phyloP scores from a whole-genome alignment of 75 land plant genomes.

The Cupressus sempervirens region DNA sequence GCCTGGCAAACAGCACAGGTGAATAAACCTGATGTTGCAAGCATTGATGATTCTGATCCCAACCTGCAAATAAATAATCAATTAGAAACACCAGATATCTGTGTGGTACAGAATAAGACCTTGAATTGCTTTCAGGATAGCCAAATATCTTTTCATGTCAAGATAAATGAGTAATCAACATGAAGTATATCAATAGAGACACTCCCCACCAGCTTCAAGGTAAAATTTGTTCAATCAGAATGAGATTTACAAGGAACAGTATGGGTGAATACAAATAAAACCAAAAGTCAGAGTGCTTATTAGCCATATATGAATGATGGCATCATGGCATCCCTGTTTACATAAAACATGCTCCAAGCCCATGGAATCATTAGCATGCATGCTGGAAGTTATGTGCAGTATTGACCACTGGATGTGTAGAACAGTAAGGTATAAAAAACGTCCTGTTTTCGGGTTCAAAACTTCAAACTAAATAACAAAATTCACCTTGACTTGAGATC shows the following conservation, averaged over 20 bases:
- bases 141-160: background rate
- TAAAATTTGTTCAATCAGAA: too few relatives aligned
- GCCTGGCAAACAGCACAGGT: slow-evolving; percentile 82
- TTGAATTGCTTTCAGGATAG: background rate
- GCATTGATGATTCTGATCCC: slow-evolving; percentile 21
- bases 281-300: background rate
- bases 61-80: slow-evolving; percentile 25
- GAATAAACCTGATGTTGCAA: slow-evolving; percentile 43
- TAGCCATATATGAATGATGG: background rate
- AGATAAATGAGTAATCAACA: background rate
- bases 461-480: too few relatives aligned
- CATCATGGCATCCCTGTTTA: background rate
- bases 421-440: too few relatives aligned
- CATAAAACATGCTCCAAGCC: background rate
- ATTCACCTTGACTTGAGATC: too few relatives aligned
- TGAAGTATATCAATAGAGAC: background rate
- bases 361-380: background rate
- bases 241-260: background rate
- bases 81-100: background rate
- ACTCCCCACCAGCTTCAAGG: background rate
- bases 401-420: too few relatives aligned
- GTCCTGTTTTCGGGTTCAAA: too few relatives aligned
- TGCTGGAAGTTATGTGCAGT: background rate
- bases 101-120: background rate
- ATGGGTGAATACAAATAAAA: background rate